Evolutionary conservation across 345 rosid genomes (phyloP).

Genomic region (Cardamine chenopodiifolia): DNA sequence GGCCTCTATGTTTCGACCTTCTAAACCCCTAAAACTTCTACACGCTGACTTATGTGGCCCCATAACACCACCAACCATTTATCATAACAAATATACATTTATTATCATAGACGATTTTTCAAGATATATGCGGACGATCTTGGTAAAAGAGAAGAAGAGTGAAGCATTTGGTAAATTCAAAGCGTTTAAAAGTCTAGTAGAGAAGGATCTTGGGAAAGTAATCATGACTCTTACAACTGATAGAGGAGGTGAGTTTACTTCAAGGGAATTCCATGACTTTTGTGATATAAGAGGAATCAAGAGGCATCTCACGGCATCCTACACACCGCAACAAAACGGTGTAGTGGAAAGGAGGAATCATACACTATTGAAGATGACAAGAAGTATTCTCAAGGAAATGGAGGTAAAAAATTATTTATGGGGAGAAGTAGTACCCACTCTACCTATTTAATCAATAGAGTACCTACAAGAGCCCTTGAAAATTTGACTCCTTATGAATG

Average conservation of each 20-base stretch:
- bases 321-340: not conserved
- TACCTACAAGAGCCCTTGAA: no score
- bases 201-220: not conserved
- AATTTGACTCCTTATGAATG: no score
- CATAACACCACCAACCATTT: not conserved
- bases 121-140: not conserved
- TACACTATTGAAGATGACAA: not conserved
- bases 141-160: not conserved
- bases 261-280: not conserved
- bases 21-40: no score
- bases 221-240: not conserved
- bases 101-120: not conserved
- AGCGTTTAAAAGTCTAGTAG: not conserved
- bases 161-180: not conserved
- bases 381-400: no score
- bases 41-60: not conserved
- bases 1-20: no score
- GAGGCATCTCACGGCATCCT: not conserved
- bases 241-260: not conserved
- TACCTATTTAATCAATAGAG: not conserved
- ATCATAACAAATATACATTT: no score
- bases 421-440: no score
- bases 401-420: no score
- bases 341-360: not conserved
- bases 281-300: not conserved